These are phyloP conservation scores for Coemansia sp. DNA, from an alignment of 192 early-diverging fungal genomes.

Conservation along the genomic window DNA sequence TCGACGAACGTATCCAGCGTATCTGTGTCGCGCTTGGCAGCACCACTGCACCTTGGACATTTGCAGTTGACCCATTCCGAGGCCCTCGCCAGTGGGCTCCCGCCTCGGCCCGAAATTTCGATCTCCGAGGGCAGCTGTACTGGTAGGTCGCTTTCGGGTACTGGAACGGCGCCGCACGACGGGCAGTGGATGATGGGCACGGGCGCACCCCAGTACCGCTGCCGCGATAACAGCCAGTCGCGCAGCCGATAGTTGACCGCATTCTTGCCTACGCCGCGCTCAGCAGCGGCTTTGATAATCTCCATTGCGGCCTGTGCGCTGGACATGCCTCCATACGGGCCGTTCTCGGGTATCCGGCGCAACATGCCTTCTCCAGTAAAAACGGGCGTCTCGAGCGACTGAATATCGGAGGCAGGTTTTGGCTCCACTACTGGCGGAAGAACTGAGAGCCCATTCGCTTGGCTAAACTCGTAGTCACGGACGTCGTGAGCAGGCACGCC, in stretches of 20 bases:
- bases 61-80: conserved; percentile 70
- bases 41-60: conserved; percentile 71
- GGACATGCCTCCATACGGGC: conserved; percentile 61
- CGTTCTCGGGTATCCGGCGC: conserved; percentile 46
- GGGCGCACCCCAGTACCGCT: conserved; percentile 96
- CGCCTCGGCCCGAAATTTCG: conserved; percentile 62
- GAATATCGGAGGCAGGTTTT: background rate
- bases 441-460: conserved; percentile 49
- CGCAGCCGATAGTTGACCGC: conserved; percentile 73
- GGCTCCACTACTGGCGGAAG: conserved; percentile 53
- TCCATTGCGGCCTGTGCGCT: conserved; percentile 57
- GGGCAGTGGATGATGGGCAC: conserved; percentile 91
- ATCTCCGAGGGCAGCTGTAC: conserved; percentile 65
- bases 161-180: conserved; percentile 78
- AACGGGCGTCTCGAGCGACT: background rate
- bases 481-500: conserved; percentile 81
- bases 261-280: conserved; percentile 51
- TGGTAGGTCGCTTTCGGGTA: conserved; percentile 77
- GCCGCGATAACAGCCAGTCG: conserved; percentile 95
- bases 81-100: conserved; percentile 63
- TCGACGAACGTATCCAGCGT: conserved; percentile 99
- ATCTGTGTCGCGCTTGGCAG: conserved; percentile 81
- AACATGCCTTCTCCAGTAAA: conserved; percentile 62
- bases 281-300: conserved; percentile 54
- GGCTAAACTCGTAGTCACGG: conserved; percentile 70